These are phyloP conservation scores for Fraxinus sp. DNA, from an alignment of 305 asterid genomes.

Conservation along the genomic window DNA sequence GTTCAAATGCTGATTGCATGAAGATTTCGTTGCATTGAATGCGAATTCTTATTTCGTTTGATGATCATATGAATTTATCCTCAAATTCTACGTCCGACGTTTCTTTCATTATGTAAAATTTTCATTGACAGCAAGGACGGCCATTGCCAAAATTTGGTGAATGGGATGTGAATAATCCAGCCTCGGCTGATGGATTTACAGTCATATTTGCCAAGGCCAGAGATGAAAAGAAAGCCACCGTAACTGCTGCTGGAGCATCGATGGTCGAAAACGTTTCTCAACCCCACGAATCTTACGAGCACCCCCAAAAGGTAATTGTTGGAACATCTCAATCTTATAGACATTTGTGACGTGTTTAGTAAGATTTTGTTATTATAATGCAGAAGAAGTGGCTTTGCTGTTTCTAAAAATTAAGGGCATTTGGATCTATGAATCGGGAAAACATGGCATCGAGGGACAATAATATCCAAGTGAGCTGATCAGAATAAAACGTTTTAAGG, in stretches of 20 bases:
- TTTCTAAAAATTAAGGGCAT: slow-evolving; percentile 40
- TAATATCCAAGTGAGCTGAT: slow-evolving; percentile 18
- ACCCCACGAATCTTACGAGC: slow-evolving; percentile 19
- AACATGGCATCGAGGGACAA: slow-evolving; percentile 8
- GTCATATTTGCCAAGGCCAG: slow-evolving; percentile 93
- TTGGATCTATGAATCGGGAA: slow-evolving; percentile 22
- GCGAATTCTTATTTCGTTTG: not conserved
- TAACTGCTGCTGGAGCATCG: slow-evolving; percentile 30
- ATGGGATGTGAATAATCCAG: slow-evolving; percentile 94
- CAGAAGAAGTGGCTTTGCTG: slow-evolving; percentile 84
- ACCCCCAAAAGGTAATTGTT: slow-evolving; percentile 32
- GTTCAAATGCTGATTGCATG: not conserved
- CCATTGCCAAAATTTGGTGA: slow-evolving; percentile 95
- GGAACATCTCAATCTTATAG: not conserved
- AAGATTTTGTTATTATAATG: slow-evolving; percentile 6
- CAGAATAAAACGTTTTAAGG: not conserved
- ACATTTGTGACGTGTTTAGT: not conserved
- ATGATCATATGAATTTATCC: not conserved
- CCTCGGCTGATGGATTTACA: slow-evolving; percentile 92
- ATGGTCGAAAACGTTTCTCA: slow-evolving; percentile 19
- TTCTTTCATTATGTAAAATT: not conserved
- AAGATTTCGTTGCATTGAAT: not conserved
- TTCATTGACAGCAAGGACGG: slow-evolving; percentile 58
- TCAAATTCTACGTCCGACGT: not conserved
- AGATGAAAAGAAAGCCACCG: slow-evolving; percentile 82